These are phyloP conservation scores for Podochytrium sp. DNA, from an alignment of 192 early-diverging fungal species.

Conservation along the genomic window DNA sequence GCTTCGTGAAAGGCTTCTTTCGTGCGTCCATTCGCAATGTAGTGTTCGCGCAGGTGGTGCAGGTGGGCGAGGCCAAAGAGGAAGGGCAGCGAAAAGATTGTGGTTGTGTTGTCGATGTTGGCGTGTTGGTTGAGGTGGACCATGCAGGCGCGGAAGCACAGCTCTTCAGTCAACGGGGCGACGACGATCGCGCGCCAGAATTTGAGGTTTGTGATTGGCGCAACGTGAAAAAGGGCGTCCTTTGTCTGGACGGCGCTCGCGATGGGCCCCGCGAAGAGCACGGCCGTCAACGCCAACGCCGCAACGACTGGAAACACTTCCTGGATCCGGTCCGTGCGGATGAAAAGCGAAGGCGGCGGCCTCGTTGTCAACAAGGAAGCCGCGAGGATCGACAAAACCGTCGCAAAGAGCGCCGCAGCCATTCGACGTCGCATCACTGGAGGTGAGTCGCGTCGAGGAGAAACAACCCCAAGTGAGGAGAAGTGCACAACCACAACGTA, in stretches of 20 bases:
- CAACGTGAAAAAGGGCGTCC: not conserved
- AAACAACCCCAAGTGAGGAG: too few relatives aligned
- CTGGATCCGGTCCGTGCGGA: not conserved
- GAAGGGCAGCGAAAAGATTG: conserved; percentile 64
- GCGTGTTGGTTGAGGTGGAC: conserved; percentile 53
- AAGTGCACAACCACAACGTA: too few relatives aligned
- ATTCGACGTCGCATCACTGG: not conserved
- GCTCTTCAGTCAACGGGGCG: conserved; percentile 74
- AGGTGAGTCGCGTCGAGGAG: too few relatives aligned
- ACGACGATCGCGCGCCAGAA: conserved; percentile 22
- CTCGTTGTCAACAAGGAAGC: not conserved
- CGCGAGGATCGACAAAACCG: not conserved
- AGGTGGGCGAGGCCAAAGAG: conserved; percentile 79
- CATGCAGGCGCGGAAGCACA: conserved; percentile 75
- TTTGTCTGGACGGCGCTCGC: not conserved
- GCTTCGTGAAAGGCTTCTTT: conserved; percentile 43
- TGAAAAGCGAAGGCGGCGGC: not conserved
- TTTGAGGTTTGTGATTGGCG: not conserved
- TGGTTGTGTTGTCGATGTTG: conserved; percentile 33
- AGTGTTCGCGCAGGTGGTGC: conserved; percentile 69
- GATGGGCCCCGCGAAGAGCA: conserved; percentile 12
- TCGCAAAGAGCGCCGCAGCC: not conserved
- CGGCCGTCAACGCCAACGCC: not conserved
- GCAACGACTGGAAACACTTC: not conserved
- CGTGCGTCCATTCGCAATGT: conserved; percentile 44